These are phyloP conservation scores for Eucalyptus dawsonii DNA, from an alignment of 345 rosid genomes.

Conservation along the genomic window DNA sequence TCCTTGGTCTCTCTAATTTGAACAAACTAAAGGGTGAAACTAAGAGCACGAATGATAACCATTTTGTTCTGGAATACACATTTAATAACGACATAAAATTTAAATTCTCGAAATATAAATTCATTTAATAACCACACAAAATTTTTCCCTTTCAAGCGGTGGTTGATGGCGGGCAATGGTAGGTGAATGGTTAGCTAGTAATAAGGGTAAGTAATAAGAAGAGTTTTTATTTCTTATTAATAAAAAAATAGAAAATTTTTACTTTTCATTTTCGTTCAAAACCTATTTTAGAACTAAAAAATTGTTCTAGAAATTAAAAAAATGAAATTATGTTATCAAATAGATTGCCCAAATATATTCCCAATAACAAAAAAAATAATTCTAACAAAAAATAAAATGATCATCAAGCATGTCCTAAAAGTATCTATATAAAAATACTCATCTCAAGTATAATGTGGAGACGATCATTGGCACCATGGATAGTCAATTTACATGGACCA, in stretches of 20 bases:
- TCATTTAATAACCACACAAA: fast-evolving
- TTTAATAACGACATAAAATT: fast-evolving
- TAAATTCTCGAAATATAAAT: fast-evolving
- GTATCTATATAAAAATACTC: too few relatives aligned
- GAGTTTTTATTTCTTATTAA: too few relatives aligned
- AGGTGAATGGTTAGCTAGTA: fast-evolving
- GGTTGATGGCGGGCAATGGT: fast-evolving
- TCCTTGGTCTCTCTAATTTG: fast-evolving
- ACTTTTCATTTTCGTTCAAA: too few relatives aligned
- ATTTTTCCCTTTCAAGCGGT: fast-evolving
- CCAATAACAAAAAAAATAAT: too few relatives aligned
- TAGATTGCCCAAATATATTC: too few relatives aligned
- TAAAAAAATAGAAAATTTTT: too few relatives aligned
- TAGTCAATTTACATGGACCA: neutral
- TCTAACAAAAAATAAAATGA: too few relatives aligned
- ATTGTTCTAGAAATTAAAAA: too few relatives aligned
- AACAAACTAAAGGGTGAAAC: fast-evolving
- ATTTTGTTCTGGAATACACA: fast-evolving
- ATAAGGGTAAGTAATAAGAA: fast-evolving
- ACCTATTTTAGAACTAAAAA: too few relatives aligned
- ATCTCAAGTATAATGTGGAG: too few relatives aligned
- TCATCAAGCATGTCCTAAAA: fast-evolving
- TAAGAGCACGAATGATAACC: fast-evolving
- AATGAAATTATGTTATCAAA: too few relatives aligned
- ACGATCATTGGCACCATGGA: fast-evolving